Base-by-base conservation (phyloP, 2,329 filamentous ascomycete genomes). In the Tricladium varicosporioides region DNA sequence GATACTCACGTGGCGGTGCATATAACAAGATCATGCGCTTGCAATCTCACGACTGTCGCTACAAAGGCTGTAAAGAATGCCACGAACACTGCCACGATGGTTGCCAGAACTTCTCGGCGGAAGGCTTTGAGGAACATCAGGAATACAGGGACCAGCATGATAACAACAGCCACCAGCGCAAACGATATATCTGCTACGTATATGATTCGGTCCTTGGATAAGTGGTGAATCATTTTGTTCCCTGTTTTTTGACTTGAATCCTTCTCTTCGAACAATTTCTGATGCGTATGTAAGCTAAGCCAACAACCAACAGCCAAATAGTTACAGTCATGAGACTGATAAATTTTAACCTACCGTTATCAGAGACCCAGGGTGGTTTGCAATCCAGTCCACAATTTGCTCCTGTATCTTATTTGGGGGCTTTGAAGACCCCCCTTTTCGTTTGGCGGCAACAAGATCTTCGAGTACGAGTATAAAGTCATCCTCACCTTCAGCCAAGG, bases 141-240 rank as follows among this genome's bases (percentile, higher is more conserved):
- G 22, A 60, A 55, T 16, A 64, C 50, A 0, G 62, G 62, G 1
- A 52, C 46, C 8, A 64, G 52, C 3, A 62, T 53, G 15, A 50
- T 40, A 7, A 31, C 19, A 2, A 50, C 32, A 8, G 42, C 44
- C 1, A 62, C 13, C 2, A 27, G 45, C 27, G 45, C 53, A 5
- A 48, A 33, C 22, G 22, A 51, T 42, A 2, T 51, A 5, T 33
- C 46, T 56, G 50, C 32, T 1, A 50, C 32, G 5, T 53, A 15
- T 13, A 18, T 15, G 8, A 51, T 45, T 10, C 43, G 42, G 13
- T 18, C 33, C 16, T 46, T 56, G 4, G 46, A 46, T 8, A 46
- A 42, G 16, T 47, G n/a, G 11, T 44, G 36, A 22, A 40, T 19
- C 7, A 44, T 9, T n/a, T 16, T 8, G 18, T 16, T 27, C 10